These are phyloP conservation scores for Tilletia walkeri DNA, from an alignment of 1,284 basidiomycete species.

Conservation along the genomic window DNA sequence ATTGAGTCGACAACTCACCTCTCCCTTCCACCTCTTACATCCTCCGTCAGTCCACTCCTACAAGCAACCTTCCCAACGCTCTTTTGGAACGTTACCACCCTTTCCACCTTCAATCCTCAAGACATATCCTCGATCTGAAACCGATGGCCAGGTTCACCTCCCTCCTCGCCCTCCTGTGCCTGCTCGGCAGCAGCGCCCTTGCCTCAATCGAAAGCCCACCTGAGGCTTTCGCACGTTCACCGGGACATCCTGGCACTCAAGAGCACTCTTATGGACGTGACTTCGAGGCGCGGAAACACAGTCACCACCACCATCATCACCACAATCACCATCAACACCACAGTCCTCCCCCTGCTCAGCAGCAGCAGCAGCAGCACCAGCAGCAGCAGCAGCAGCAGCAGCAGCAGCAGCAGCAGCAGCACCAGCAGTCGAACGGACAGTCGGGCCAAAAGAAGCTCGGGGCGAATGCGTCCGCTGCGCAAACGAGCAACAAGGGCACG, in stretches of 20 bases:
- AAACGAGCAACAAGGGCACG: too few species aligned
- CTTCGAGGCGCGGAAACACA: conserved; percentile 3
- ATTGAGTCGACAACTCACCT: too few species aligned
- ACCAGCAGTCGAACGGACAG: background rate
- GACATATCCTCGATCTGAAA: too few species aligned
- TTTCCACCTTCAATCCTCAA: too few species aligned
- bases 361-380: background rate
- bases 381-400: background rate
- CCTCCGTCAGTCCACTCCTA: too few species aligned
- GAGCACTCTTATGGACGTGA: background rate
- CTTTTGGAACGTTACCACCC: background rate
- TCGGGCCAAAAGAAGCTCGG: too few species aligned
- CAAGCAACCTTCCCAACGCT: background rate
- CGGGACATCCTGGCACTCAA: background rate
- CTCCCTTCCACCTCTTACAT: background rate
- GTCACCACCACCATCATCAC: conserved; percentile 5
- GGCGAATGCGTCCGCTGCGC: too few species aligned
- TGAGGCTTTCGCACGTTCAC: background rate
- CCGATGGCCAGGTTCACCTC: too few species aligned
- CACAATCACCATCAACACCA: background rate
- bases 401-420: background rate
- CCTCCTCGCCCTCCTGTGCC: too few species aligned
- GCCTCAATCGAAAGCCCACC: too few species aligned
- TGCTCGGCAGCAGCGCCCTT: too few species aligned
- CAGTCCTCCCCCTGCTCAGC: background rate